A percentile compares a stretch with the other conserved stretches of the same genome.
phyloP scores from a whole-genome alignment of 2,329 filamentous ascomycete species.

The Cladosporium sp. region DNA sequence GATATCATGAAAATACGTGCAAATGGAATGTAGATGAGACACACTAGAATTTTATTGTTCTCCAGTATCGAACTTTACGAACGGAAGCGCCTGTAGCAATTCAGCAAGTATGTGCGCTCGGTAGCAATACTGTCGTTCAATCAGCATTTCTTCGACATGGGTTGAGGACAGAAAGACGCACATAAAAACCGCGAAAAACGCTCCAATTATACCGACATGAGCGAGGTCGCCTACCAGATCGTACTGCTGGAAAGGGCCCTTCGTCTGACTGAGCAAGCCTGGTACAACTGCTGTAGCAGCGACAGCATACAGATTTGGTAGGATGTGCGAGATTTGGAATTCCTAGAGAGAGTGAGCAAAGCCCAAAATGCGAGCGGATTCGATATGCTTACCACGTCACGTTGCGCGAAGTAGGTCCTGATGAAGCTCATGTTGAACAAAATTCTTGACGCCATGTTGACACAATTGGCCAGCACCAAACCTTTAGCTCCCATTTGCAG shows the following conservation, averaged over 20 bases:
- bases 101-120: conserved; percentile 14
- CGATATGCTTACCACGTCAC: conserved; percentile 30
- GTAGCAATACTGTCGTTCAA: conserved; percentile 5
- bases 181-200: conserved; percentile 33
- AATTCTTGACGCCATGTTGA: conserved; percentile 86
- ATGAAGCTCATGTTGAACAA: conserved; percentile 76
- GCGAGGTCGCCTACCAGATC: conserved; percentile 40
- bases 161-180: conserved; percentile 22
- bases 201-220: conserved; percentile 34
- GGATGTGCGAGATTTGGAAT: conserved; percentile 23
- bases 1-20: no score
- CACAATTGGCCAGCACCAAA: conserved; percentile 76
- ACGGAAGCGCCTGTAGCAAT: conserved; percentile 15
- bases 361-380: neutral
- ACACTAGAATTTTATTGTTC: neutral
- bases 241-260: conserved; percentile 27
- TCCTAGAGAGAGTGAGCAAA: conserved; percentile 13
- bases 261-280: conserved; percentile 31
- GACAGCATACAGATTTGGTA: conserved; percentile 33
- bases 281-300: conserved; percentile 35
- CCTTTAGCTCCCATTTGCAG: conserved; percentile 69
- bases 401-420: conserved; percentile 52
- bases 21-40: no score
- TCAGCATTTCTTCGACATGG: neutral
- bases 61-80: neutral